Base-by-base conservation (phyloP, 805 yeast genomes). In the Metschnikowia chrysomelidarum region DNA sequence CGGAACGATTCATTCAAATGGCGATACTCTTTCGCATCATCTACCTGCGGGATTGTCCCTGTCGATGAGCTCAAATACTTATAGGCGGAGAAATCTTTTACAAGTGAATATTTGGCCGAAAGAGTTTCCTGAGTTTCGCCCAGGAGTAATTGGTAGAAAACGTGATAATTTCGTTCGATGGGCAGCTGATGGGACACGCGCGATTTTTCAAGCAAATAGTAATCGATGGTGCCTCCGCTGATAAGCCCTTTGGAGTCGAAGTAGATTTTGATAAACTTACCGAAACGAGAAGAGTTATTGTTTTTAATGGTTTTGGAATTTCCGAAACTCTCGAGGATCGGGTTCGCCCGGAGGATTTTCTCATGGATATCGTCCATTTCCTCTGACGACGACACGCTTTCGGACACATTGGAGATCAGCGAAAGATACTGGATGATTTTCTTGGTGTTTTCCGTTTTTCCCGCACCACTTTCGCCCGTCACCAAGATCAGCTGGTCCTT, bases 401-500 rank as follows among this genome's bases (percentile, higher is more conserved):
- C 37, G 27, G 32, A 29, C 7, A 24, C 20, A 7, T 74, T 54
- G 2, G 94, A 78, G 18, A 87, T 80, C 6, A 87, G 79, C 1
- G 96, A 87, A 38, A 93, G 70, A 57, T 88, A 93, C 57, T 89
- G 97, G 41, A 93, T 82, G 36, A 93, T 88, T 55, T 85, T 88
- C 59, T 93, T 93, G 4, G 99, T 93, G 49, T 87, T 93, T 62
- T 93, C 98, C 0, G 99, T 93, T 57, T 93, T 93, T 34, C 99
- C 99, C 0, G 99, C 98, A 47, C 99, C 99, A 16, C 95, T 83
- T 57, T 93, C 99, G 46, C 99, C 99, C 0, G 98, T 93, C n/a
- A 93, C 97, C 32, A 93, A 68, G 36, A 93, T 87, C 9, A 94
- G 81, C 64, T 93, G 98, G 58, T 89, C 83, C 50, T 78, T 79